Conservation (phyloP, 495 filamentous ascomycete species). For the Bacidia rubella region DNA sequence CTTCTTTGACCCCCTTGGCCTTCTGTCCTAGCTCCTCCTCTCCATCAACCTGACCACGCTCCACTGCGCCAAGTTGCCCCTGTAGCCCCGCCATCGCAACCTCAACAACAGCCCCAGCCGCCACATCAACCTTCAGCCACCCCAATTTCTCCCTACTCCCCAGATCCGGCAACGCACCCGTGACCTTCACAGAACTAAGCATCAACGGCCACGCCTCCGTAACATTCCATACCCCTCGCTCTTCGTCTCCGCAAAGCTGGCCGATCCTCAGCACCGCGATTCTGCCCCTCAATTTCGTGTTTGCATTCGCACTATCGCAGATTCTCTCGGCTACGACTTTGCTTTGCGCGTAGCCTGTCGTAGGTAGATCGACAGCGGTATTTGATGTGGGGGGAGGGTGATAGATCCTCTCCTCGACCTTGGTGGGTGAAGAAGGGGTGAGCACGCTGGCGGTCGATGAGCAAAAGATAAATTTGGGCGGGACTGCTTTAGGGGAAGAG, state of each 20-base stretch:
- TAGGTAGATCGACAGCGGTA: conserved; percentile 36
- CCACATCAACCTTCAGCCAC: conserved; percentile 47
- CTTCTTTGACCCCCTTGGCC: not conserved
- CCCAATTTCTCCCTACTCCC: conserved; percentile 28
- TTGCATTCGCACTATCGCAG: conserved; percentile 20
- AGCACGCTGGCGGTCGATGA: conserved; percentile 39
- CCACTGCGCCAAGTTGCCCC: not conserved
- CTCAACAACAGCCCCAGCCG: conserved; percentile 35
- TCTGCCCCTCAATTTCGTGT: conserved; percentile 16
- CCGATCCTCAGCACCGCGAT: conserved; percentile 40
- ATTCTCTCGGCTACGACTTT: conserved; percentile 53
- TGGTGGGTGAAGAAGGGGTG: conserved; percentile 19
- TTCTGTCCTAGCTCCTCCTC: not conserved
- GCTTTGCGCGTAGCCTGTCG: conserved; percentile 48
- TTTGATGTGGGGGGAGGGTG: no score
- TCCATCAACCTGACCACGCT: not conserved
- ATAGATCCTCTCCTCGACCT: conserved; percentile 30
- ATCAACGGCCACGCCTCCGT: conserved; percentile 52
- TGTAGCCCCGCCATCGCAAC: conserved; percentile 16
- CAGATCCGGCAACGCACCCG: conserved; percentile 39
- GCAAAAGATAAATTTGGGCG: conserved; percentile 40
- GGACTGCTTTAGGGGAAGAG: conserved; percentile 18
- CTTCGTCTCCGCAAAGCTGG: conserved; percentile 42
- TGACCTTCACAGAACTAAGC: conserved; percentile 32
- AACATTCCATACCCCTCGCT: conserved; percentile 45